phyloP scores from a whole-genome alignment of 163 green algal genomes.

The Chloromonas sp. region DNA sequence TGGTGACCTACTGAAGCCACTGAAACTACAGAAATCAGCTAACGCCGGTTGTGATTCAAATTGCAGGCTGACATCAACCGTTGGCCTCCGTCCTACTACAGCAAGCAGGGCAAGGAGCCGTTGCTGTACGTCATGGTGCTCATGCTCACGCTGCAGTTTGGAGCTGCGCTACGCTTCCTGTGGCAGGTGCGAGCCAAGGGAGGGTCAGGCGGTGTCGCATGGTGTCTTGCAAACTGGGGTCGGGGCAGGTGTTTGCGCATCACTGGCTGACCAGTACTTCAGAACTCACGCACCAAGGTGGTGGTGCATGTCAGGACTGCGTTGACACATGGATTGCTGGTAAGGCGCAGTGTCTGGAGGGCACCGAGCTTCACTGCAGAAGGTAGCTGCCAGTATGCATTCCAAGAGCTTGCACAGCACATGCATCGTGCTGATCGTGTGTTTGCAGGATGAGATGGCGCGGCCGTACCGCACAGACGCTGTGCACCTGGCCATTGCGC shows the following conservation, averaged over 20 bases:
- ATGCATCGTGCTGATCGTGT: neutral
- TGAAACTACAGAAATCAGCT: too few relatives aligned
- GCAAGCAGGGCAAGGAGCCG: conserved; percentile 62
- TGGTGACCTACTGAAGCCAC: neutral
- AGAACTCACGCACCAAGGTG: too few relatives aligned
- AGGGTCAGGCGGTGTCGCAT: neutral
- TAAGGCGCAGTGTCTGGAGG: neutral
- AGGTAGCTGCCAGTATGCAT: neutral
- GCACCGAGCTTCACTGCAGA: neutral
- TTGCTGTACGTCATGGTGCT: conserved; percentile 75
- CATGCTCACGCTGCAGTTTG: conserved; percentile 69
- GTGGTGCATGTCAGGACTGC: too few relatives aligned
- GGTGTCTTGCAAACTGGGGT: too few relatives aligned
- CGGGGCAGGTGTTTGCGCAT: too few relatives aligned
- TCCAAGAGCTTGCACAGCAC: neutral
- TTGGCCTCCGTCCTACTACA: conserved; percentile 73
- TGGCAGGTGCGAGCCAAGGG: conserved; percentile 17
- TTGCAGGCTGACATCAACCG: conserved; percentile 70
- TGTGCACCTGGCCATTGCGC: conserved; percentile 64
- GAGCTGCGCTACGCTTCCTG: conserved; percentile 48
- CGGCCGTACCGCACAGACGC: conserved; percentile 61
- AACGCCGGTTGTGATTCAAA: conserved; percentile 46
- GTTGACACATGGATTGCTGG: too few relatives aligned
- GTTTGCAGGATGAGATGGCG: conserved; percentile 36
- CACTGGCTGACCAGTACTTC: too few relatives aligned